A percentile compares a stretch with the other conserved stretches of the same genome.
phyloP scores from a whole-genome alignment of 208 protist species.

The Porcisia hertigi region DNA sequence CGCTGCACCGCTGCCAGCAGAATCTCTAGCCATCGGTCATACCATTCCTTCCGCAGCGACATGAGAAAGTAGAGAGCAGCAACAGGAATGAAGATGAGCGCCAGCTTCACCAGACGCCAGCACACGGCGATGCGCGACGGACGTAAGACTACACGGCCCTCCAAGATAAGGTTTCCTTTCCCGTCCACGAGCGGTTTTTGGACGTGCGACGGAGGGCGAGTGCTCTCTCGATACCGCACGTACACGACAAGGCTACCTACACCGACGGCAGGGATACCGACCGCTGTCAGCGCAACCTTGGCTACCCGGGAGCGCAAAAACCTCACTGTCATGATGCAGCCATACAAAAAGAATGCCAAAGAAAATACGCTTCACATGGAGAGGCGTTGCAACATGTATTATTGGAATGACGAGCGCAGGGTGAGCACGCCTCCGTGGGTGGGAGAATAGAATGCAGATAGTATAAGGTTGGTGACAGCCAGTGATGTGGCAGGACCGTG shows the following conservation, averaged over 20 bases:
- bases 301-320: slow-evolving; percentile 26
- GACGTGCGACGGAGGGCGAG: slow-evolving; percentile 42
- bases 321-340: slow-evolving; percentile 14
- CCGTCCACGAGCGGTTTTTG: slow-evolving; percentile 69
- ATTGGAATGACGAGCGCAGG: background rate
- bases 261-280: slow-evolving; percentile 52
- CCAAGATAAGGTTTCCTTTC: slow-evolving; percentile 67
- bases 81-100: slow-evolving; percentile 75
- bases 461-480: background rate
- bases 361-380: background rate
- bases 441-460: background rate
- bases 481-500: background rate
- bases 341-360: background rate
- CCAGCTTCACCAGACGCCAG: slow-evolving; percentile 58
- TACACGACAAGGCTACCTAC: slow-evolving; percentile 61
- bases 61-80: slow-evolving; percentile 77
- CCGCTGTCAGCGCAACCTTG: slow-evolving; percentile 23
- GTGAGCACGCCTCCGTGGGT: background rate
- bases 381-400: background rate
- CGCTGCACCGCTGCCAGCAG: slow-evolving; percentile 76
- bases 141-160: slow-evolving; percentile 45
- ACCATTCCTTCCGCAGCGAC: slow-evolving; percentile 48
- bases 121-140: slow-evolving; percentile 44
- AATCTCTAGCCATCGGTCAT: slow-evolving; percentile 70
- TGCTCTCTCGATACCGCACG: slow-evolving; percentile 68